phyloP scores from a whole-genome alignment of 2,329 filamentous ascomycete species.

The Dichotomopilus funicola region DNA sequence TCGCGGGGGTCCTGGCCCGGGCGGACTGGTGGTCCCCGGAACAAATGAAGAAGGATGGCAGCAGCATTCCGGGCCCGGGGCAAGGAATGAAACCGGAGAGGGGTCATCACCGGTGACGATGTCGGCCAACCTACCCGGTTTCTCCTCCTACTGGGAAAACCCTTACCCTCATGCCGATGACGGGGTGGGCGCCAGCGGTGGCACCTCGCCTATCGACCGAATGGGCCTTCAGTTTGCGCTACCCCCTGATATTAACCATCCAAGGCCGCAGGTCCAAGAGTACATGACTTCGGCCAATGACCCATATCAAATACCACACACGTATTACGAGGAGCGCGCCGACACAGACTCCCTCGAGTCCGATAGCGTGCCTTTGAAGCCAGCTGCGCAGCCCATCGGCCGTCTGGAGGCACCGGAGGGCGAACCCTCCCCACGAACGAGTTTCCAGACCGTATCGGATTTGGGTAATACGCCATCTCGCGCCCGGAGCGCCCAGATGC shows the following conservation, averaged over 20 bases:
- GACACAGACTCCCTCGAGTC: conserved; percentile 45
- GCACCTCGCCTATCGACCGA: conserved; percentile 47
- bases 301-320: conserved; percentile 29
- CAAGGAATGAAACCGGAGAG: conserved; percentile 9
- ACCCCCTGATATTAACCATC: conserved; percentile 43
- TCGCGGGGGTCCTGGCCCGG: conserved; percentile 4
- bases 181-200: conserved; percentile 26
- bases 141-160: conserved; percentile 49
- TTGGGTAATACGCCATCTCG: conserved; percentile 50
- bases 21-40: conserved; percentile 24
- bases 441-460: conserved; percentile 52
- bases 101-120: conserved; percentile 25
- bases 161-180: conserved; percentile 36
- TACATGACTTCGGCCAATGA: conserved; percentile 20
- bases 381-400: conserved; percentile 49
- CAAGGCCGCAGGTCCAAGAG: conserved; percentile 23
- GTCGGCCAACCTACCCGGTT: conserved; percentile 35
- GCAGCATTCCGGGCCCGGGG: not conserved
- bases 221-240: conserved; percentile 49
- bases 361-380: conserved; percentile 52
- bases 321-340: conserved; percentile 37
- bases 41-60: not conserved
- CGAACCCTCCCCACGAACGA: conserved; percentile 42
- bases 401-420: conserved; percentile 36
- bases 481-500: conserved; percentile 47